Evolutionary conservation across 202 grass and related monocot genomes (phyloP), one percentile per base, ranked within the genome.

Genomic region (Eragrostis tef): DNA sequence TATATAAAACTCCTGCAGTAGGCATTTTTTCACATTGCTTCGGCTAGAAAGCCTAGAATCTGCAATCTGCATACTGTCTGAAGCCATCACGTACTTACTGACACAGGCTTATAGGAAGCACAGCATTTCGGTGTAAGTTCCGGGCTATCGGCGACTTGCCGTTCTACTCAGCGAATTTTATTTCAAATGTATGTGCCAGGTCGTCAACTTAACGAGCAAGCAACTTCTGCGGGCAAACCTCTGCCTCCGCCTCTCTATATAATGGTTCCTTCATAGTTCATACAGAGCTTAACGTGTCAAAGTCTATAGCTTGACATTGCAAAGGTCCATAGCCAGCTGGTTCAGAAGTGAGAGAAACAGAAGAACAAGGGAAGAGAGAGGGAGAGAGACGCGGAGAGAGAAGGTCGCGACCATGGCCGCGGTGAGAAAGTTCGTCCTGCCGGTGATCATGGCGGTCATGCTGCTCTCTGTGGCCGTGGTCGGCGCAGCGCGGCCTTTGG

Each of bases 401-500:
- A 44, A 13, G 61, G 67, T 43, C 6, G 47, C 22, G 64, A 57
- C 44, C 59, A 82, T 89, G 87, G 59, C 66, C 9, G 43, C 7
- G 67, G 2, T n/a, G 19, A 70, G 59, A 27, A 86, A 51, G 67
- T 22, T 86, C 19, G 42, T 67, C 27, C 7, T 78, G 78, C 67
- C 65, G 12, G 48, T 66, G 66, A 9, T 86, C 59, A 27, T 82
- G 79, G 20, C 67, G 73, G 15, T 52, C 15, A 52, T 82, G 83
- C 67, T 47, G 73, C 43, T 89, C 31, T 82, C 60, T 17, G 87
- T 12, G 9, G 50, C 43, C 6, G 59, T 29, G 10, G 59, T 72
- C 14, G 15, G 73, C 17, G 72, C 73, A 0, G 78, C 67, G 67
- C 83, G 87, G 60, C 87, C 87, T 14, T 61, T 78, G 67, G 43